These are phyloP conservation scores for Hypoxylon lienhwacheense DNA, from an alignment of 495 filamentous ascomycete species.

Conservation along the genomic window DNA sequence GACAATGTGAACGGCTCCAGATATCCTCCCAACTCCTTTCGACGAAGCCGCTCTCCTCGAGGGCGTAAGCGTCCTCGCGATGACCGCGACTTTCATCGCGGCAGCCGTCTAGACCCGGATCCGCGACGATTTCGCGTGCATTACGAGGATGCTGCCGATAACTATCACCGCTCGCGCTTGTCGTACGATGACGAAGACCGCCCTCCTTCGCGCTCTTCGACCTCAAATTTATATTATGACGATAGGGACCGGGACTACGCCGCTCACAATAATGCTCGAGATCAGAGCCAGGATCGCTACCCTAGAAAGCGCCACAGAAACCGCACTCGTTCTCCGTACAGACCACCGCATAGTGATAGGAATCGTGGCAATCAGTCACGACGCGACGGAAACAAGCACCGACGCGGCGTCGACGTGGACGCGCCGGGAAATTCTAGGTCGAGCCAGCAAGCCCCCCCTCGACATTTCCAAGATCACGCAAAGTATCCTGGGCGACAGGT, in stretches of 20 bases:
- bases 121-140: conserved; percentile 62
- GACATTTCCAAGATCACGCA: conserved; percentile 27
- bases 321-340: conserved; percentile 66
- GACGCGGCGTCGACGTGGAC: conserved; percentile 28
- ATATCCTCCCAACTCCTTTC: conserved; percentile 59
- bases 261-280: conserved; percentile 28
- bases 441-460: conserved; percentile 31
- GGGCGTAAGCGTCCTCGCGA: conserved; percentile 71
- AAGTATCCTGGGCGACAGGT: conserved; percentile 34
- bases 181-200: conserved; percentile 71
- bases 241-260: conserved; percentile 49
- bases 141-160: conserved; percentile 58
- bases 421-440: conserved; percentile 22
- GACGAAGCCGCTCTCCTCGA: conserved; percentile 53
- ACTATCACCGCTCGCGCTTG: conserved; percentile 49
- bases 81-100: conserved; percentile 59
- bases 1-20: conserved; percentile 74
- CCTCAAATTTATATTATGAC: conserved; percentile 53
- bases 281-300: conserved; percentile 42
- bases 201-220: conserved; percentile 52
- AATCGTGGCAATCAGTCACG: conserved; percentile 42
- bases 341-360: conserved; percentile 47
- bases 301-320: conserved; percentile 66
- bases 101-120: conserved; percentile 51
- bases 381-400: conserved; percentile 25